Conservation (phyloP, 805 yeast genomes). For the Suhomyces tanzawaensis region DNA sequence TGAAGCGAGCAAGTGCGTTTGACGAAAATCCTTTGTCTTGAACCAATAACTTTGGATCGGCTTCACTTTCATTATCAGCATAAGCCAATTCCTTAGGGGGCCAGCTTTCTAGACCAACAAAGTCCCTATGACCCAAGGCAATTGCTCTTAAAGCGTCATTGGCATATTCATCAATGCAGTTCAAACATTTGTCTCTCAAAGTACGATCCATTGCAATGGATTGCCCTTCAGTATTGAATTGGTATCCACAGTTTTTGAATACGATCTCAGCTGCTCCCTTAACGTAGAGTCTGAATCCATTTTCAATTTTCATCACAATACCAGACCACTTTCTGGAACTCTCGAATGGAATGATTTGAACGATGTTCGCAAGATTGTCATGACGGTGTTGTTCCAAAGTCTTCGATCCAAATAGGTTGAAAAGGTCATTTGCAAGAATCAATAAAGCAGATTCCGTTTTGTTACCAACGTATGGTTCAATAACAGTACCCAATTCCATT, state of each 20-base stretch:
- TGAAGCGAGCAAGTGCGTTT: background rate
- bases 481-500: constrained; percentile 15
- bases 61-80: constrained; percentile 32
- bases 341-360: constrained; percentile 85
- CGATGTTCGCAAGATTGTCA: constrained; percentile 34
- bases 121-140: constrained; percentile 80
- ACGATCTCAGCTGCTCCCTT: constrained; percentile 97
- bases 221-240: constrained; percentile 28
- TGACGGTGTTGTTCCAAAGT: constrained; percentile 43
- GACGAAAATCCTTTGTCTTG: constrained; percentile 16
- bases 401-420: constrained; percentile 44
- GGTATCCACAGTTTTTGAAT: constrained; percentile 53
- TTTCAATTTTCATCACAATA: constrained; percentile 53
- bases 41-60: constrained; percentile 37
- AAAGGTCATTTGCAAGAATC: constrained; percentile 57
- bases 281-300: constrained; percentile 58
- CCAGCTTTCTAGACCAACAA: constrained; percentile 50
- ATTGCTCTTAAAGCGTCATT: constrained; percentile 82
- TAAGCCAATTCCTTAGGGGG: constrained; percentile 56
- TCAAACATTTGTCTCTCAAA: constrained; percentile 25
- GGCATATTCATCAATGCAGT: constrained; percentile 57
- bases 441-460: constrained; percentile 93
- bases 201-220: constrained; percentile 27
- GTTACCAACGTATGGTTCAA: constrained; percentile 79
- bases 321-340: constrained; percentile 93